Percentiles rank a stretch among this genome's conserved stretches.
Evolutionary conservation across 176 grass and related monocot species (phyloP).

Genomic region (Oryza officinalis): DNA sequence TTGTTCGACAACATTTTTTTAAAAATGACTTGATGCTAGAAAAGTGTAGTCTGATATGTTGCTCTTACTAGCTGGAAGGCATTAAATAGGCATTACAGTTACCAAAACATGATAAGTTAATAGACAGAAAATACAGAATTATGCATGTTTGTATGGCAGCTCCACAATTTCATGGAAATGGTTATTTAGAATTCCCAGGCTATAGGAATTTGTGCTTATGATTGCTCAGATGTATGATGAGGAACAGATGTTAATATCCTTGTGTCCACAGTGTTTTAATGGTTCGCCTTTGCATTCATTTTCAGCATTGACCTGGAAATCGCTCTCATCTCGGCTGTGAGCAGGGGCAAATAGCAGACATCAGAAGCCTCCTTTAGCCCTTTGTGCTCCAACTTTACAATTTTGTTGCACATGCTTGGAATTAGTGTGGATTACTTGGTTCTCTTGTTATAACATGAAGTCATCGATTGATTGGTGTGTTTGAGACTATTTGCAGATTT

Average conservation of each 20-base stretch:
- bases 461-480: background rate
- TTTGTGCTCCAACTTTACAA: background rate
- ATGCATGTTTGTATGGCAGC: constrained; percentile 17
- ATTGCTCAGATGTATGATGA: constrained; percentile 50
- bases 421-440: background rate
- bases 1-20: background rate
- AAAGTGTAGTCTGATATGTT: background rate
- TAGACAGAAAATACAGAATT: background rate
- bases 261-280: constrained; percentile 40
- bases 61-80: background rate
- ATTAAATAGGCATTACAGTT: background rate
- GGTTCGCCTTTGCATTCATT: constrained; percentile 53
- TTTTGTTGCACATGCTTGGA: constrained; percentile 4
- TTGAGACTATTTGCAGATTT: background rate
- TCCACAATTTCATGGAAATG: constrained; percentile 27
- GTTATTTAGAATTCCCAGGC: background rate
- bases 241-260: constrained; percentile 41
- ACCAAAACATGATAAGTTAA: background rate
- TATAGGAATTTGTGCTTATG: constrained; percentile 36
- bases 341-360: constrained; percentile 43
- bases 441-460: background rate
- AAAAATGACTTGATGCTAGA: background rate
- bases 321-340: constrained; percentile 48
- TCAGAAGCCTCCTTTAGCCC: background rate
- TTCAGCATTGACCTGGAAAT: constrained; percentile 46